Percentiles rank a stretch among this genome's conserved stretches.
Conservation (phyloP, 2,329 filamentous ascomycete species). For the Talaromyces sp. region DNA sequence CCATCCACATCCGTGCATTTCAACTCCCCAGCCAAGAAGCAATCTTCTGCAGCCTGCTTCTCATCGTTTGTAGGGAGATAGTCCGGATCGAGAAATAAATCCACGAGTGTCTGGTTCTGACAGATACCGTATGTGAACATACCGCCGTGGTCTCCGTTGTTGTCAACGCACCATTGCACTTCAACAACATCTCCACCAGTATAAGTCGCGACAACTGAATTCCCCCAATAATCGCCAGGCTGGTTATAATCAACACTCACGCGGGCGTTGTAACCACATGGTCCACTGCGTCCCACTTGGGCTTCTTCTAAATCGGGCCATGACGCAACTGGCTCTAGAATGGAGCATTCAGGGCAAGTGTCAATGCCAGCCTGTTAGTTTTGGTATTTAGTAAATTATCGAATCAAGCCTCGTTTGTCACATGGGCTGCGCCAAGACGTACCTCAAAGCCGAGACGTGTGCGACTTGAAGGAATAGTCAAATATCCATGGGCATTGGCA, state of each 20-base stretch:
- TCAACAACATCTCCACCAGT: constrained; percentile 50
- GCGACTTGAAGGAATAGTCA: constrained; percentile 49
- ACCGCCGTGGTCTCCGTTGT: constrained; percentile 61
- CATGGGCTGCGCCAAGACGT: constrained; percentile 5
- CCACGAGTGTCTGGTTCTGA: constrained; percentile 54
- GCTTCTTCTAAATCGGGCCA: constrained; percentile 55
- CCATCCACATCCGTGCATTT: constrained; percentile 55
- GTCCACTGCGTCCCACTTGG: constrained; percentile 52
- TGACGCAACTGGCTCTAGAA: constrained; percentile 55
- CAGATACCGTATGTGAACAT: constrained; percentile 61
- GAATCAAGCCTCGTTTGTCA: background rate
- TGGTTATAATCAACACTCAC: constrained; percentile 58
- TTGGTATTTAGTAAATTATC: background rate
- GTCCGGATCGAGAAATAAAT: constrained; percentile 52
- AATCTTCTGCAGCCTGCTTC: constrained; percentile 58
- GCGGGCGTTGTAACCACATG: constrained; percentile 59
- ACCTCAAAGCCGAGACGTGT: constrained; percentile 51
- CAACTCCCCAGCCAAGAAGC: constrained; percentile 54
- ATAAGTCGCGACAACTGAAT: constrained; percentile 48
- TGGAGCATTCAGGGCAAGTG: constrained; percentile 58
- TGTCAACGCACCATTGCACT: constrained; percentile 59
- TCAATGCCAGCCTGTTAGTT: constrained; percentile 48
- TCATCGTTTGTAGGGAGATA: constrained; percentile 56
- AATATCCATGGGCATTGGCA: constrained; percentile 50
- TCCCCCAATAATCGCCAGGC: constrained; percentile 51